Conservation (phyloP, 2,329 filamentous ascomycete species). For the Hymenoscyphus fructigenus region DNA sequence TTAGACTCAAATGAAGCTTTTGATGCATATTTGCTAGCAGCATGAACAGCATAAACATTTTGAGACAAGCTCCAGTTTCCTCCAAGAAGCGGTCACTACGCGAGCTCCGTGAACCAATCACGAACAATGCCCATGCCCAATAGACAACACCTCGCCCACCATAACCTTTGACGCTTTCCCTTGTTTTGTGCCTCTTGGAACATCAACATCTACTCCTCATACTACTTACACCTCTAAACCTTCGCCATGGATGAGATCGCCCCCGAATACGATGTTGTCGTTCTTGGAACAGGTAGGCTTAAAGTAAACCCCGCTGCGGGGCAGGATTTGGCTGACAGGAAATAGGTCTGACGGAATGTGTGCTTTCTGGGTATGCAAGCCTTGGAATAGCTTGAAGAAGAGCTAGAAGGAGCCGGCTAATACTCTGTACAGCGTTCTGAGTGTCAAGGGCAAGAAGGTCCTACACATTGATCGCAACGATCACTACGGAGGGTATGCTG, state of each 20-base stretch:
- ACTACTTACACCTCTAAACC: constrained; percentile 9
- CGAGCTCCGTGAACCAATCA: constrained; percentile 31
- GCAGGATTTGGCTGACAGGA: constrained; percentile 33
- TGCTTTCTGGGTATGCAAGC: constrained; percentile 81
- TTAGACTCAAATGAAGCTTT: not conserved
- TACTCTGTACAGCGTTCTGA: constrained; percentile 68
- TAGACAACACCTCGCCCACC: constrained; percentile 18
- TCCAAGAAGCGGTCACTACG: constrained; percentile 27
- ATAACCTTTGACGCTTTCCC: constrained; percentile 26
- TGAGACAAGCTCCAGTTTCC: constrained; percentile 25
- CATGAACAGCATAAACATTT: constrained; percentile 22
- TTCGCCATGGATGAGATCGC: constrained; percentile 92
- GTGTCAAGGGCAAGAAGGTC: constrained; percentile 98
- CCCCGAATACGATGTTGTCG: constrained; percentile 97
- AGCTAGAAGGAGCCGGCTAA: constrained; percentile 22
- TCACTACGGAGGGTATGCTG: constrained; percentile 85
- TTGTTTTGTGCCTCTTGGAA: constrained; percentile 17
- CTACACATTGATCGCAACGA: constrained; percentile 98
- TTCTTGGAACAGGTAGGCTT: constrained; percentile 87
- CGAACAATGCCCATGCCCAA: constrained; percentile 11
- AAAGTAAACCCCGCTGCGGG: constrained; percentile 40
- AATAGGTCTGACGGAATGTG: constrained; percentile 93
- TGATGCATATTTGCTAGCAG: not conserved
- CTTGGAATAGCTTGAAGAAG: not conserved
- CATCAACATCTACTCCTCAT: not conserved